A percentile compares a stretch with the other conserved stretches of the same genome.
Evolutionary conservation across 805 yeast genomes (phyloP).

Genomic region (Schwanniomyces occidentalis): DNA sequence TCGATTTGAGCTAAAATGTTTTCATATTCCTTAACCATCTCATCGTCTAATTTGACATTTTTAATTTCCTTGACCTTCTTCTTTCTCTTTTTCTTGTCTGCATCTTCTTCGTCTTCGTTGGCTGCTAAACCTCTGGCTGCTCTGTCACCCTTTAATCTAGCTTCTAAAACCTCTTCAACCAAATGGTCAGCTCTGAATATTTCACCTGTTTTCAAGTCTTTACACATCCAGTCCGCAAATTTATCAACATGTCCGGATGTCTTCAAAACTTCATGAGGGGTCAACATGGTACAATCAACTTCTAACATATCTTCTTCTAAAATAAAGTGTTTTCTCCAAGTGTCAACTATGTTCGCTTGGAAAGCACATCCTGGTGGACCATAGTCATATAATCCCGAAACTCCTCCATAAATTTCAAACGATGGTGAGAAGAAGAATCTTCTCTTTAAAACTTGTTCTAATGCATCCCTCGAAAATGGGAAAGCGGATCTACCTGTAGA

Average conservation of each 20-base stretch:
- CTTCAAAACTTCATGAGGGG: conserved; percentile 96
- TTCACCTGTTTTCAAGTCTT: conserved; percentile 93
- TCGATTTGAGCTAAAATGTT: conserved; percentile 88
- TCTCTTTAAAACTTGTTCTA: conserved; percentile 90
- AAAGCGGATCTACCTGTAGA: conserved; percentile 26
- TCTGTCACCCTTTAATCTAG: conserved; percentile 94
- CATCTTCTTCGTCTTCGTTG: conserved; percentile 56
- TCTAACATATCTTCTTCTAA: conserved; percentile 98
- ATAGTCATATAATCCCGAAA: conserved; percentile 94
- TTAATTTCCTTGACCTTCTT: conserved; percentile 93
- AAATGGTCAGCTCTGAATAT: conserved; percentile 98
- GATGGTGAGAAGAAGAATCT: conserved; percentile 98
- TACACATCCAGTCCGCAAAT: conserved; percentile 99
- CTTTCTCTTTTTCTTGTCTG: conserved; percentile 68
- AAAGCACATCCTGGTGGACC: conserved; percentile 99
- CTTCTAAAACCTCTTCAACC: conserved; percentile 95
- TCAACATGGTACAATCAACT: conserved; percentile 96
- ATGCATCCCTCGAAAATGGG: conserved; percentile 76
- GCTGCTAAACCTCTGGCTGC: conserved; percentile 84
- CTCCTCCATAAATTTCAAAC: conserved; percentile 97
- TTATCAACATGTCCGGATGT: conserved; percentile 99
- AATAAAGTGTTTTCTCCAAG: conserved; percentile 97
- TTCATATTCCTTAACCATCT: conserved; percentile 77
- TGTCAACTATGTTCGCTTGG: conserved; percentile 92
- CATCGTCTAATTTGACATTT: conserved; percentile 83